Percentiles rank a stretch among this genome's conserved stretches.
These are phyloP conservation scores for Mycena belliarum DNA, from an alignment of 768 basidiomycete genomes.

Conservation along the genomic window DNA sequence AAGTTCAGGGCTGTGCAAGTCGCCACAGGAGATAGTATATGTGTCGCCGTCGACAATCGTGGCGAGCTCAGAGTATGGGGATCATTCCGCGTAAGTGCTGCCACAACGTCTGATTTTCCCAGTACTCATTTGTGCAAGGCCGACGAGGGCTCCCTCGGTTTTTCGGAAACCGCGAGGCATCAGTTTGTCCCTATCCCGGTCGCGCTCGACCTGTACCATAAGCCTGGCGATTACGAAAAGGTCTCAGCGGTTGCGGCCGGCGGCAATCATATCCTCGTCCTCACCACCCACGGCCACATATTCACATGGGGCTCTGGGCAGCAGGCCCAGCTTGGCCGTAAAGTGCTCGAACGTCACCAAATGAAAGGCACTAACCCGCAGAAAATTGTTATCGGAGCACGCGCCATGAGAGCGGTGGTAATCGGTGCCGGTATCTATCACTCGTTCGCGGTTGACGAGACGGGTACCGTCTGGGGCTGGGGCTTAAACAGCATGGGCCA, in stretches of 20 bases:
- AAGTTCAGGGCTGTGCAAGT: constrained; percentile 83
- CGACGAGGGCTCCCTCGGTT: constrained; percentile 83
- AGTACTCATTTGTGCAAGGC: constrained; percentile 41
- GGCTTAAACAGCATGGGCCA: constrained; percentile 93
- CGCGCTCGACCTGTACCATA: constrained; percentile 54
- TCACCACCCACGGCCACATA: constrained; percentile 86
- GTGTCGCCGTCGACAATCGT: constrained; percentile 76
- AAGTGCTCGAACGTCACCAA: constrained; percentile 84
- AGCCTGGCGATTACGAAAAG: constrained; percentile 67
- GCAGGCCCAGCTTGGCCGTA: constrained; percentile 88
- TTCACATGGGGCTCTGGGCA: constrained; percentile 92
- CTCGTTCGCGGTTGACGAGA: constrained; percentile 87
- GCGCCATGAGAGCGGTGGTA: constrained; percentile 56
- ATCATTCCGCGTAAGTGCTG: constrained; percentile 76
- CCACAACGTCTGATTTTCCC: not conserved
- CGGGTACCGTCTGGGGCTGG: constrained; percentile 90
- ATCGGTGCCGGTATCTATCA: constrained; percentile 84
- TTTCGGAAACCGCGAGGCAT: constrained; percentile 63
- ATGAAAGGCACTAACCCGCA: constrained; percentile 89
- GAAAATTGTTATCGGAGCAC: constrained; percentile 70
- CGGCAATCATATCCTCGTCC: constrained; percentile 84
- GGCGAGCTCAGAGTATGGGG: constrained; percentile 89
- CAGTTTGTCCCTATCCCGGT: constrained; percentile 68
- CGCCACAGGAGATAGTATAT: constrained; percentile 85
- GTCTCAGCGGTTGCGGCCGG: constrained; percentile 79